Percentiles rank a stretch among this genome's conserved stretches.
Conservation (phyloP, 2,329 filamentous ascomycete species). For the Aspergillus aculeatus region DNA sequence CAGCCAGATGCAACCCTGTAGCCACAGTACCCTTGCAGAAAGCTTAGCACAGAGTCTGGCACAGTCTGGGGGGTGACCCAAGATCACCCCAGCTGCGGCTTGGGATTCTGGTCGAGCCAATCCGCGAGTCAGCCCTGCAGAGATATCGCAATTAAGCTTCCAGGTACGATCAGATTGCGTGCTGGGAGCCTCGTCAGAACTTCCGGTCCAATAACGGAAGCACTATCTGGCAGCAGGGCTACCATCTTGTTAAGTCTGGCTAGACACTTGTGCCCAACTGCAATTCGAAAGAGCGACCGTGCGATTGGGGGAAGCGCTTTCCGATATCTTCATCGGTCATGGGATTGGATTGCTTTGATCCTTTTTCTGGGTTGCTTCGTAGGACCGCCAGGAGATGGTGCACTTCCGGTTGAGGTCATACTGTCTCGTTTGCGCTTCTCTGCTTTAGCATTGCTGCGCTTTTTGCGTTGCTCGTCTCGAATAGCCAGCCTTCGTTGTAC, state of each 20-base stretch:
- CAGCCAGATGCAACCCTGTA: background rate
- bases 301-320: background rate
- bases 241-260: too few relatives aligned
- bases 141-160: background rate
- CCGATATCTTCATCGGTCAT: background rate
- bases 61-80: background rate
- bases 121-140: background rate
- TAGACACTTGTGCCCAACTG: background rate
- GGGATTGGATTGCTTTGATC: slow-evolving; percentile 6
- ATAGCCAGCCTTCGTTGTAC: slow-evolving; percentile 46
- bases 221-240: background rate
- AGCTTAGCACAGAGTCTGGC: background rate
- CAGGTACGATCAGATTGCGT: background rate
- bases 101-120: background rate
- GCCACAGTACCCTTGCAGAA: background rate
- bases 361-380: slow-evolving; percentile 25
- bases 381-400: slow-evolving; percentile 10
- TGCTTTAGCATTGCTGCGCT: slow-evolving; percentile 27
- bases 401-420: slow-evolving; percentile 28
- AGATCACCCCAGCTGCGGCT: background rate
- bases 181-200: background rate
- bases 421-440: slow-evolving; percentile 42
- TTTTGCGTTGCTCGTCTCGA: slow-evolving; percentile 41
- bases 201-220: background rate
- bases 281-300: background rate